A percentile compares a stretch with the other conserved stretches of the same genome.
Conservation (phyloP, 1,139 yeast species). For the Candida tropicalis region DNA sequence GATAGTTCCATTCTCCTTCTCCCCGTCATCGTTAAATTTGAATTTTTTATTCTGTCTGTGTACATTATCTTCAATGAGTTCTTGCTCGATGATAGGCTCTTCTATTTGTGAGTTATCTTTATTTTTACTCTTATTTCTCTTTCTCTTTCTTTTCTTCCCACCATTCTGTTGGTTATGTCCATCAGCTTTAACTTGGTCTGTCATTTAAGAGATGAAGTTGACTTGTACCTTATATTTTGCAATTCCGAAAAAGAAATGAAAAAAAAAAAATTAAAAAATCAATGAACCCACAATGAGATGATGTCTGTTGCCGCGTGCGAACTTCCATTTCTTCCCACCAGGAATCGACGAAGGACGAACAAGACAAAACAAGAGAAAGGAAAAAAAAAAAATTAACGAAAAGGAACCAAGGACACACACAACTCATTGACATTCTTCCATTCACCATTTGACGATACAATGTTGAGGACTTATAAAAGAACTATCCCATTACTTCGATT, state of each 20-base stretch:
- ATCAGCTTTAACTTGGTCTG: slow-evolving; percentile 11
- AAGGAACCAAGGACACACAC: no score
- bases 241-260: slow-evolving; percentile 3
- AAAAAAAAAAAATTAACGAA: slow-evolving; percentile 1
- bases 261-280: background rate
- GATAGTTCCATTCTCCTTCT: slow-evolving; percentile 6
- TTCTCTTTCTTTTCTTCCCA: slow-evolving; percentile 25
- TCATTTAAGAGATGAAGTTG: background rate
- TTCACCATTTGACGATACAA: background rate
- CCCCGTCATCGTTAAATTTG: slow-evolving; percentile 28
- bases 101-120: background rate
- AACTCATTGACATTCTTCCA: no score
- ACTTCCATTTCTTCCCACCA: background rate
- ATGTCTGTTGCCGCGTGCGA: background rate
- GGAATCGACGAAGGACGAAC: no score
- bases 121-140: slow-evolving; percentile 21
- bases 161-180: slow-evolving; percentile 10
- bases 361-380: slow-evolving; percentile 2
- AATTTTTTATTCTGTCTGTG: slow-evolving; percentile 27
- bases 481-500: slow-evolving; percentile 3
- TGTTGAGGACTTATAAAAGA: slow-evolving; percentile 5
- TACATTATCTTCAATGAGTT: slow-evolving; percentile 1
- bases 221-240: background rate
- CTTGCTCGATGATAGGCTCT: background rate
- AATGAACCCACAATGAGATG: background rate